Conservation (phyloP, 768 basidiomycete species). For the Lactarius trivialis region DNA sequence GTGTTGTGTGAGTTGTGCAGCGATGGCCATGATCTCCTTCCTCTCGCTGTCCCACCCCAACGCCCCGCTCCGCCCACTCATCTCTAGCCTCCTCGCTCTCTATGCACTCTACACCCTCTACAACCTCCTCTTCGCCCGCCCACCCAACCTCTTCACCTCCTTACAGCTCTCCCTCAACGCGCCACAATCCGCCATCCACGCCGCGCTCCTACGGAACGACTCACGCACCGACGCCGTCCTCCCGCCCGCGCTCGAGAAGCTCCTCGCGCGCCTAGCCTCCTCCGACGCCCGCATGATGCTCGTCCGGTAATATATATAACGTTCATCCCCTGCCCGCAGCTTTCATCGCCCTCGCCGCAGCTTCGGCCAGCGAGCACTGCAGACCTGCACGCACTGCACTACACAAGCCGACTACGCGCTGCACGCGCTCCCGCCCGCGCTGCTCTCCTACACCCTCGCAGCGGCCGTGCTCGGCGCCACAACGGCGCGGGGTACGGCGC, state of each 20-base stretch:
- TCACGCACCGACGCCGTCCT: neutral
- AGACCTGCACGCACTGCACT: constrained; percentile 19
- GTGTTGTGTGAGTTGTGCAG: no score
- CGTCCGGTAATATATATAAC: constrained; percentile 14
- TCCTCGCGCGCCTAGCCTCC: constrained; percentile 21
- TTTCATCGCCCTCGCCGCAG: neutral
- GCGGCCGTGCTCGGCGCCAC: constrained; percentile 12
- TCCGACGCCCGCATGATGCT: constrained; percentile 18
- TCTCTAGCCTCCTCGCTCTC: constrained; percentile 11
- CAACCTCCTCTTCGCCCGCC: constrained; percentile 14
- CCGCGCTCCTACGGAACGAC: neutral
- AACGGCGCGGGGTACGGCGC: constrained; percentile 15
- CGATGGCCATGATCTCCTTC: neutral
- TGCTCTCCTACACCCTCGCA: constrained; percentile 21
- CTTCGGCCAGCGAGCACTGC: constrained; percentile 18
- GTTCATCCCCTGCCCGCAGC: neutral
- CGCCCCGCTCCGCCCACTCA: constrained; percentile 6
- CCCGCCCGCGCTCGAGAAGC: constrained; percentile 15
- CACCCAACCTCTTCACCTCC: constrained; percentile 20
- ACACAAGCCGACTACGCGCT: constrained; percentile 18
- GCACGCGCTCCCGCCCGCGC: constrained; percentile 14
- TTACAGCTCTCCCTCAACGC: constrained; percentile 18
- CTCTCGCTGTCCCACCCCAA: neutral
- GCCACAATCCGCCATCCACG: constrained; percentile 8
- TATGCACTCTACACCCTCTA: constrained; percentile 18